Percentiles rank a stretch among this genome's conserved stretches.
These are phyloP conservation scores for Suillus variegatus DNA, from an alignment of 768 basidiomycete genomes.

Conservation along the genomic window DNA sequence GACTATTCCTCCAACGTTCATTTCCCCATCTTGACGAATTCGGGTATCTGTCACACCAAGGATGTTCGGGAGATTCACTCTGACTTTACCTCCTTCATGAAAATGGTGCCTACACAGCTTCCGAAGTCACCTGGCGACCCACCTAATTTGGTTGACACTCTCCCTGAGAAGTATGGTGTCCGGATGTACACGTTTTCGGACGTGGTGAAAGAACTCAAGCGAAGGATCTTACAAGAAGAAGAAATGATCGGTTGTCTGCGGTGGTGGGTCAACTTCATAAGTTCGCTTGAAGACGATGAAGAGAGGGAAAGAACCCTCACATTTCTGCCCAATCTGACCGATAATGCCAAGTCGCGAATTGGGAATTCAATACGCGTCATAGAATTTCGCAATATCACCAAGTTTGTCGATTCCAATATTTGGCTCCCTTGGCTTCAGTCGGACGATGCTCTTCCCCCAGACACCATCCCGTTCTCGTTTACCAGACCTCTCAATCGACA, in stretches of 20 bases:
- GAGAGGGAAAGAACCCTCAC: constrained; percentile 21
- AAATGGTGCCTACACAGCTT: constrained; percentile 64
- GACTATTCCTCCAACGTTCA: constrained; percentile 46
- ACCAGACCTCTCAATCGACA: constrained; percentile 55
- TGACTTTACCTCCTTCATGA: constrained; percentile 69
- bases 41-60: constrained; percentile 63
- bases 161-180: constrained; percentile 64
- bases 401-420: constrained; percentile 63
- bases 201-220: constrained; percentile 70
- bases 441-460: constrained; percentile 74
- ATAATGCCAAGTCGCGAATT: not conserved
- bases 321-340: constrained; percentile 1
- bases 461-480: constrained; percentile 68
- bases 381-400: constrained; percentile 60
- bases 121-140: constrained; percentile 48
- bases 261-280: constrained; percentile 67
- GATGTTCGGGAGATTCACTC: constrained; percentile 75
- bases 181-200: constrained; percentile 74
- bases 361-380: constrained; percentile 37
- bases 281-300: constrained; percentile 19
- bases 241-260: constrained; percentile 80
- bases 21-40: constrained; percentile 76
- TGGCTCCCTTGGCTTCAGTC: constrained; percentile 56
- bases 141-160: constrained; percentile 55
- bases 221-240: constrained; percentile 60